Conservation (phyloP, 352 stramenopile genomes). For the Phytopythium litorale region DNA sequence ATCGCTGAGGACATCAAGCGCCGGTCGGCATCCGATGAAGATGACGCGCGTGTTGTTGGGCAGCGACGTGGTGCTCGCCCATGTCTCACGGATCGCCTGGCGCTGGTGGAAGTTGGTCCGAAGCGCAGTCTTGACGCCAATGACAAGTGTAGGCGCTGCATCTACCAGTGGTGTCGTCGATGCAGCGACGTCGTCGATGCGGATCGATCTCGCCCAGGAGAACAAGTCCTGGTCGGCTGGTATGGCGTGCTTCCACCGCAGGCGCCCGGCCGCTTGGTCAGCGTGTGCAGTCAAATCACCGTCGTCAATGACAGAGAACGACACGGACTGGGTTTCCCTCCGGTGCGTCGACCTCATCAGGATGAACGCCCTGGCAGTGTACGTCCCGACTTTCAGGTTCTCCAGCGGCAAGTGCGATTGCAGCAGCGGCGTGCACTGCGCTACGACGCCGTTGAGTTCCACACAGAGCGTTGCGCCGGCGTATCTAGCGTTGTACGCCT, state of each 20-base stretch:
- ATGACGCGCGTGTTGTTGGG: constrained; percentile 18
- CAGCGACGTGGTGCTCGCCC: constrained; percentile 17
- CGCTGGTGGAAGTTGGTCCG: constrained; percentile 23
- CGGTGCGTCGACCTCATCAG: background rate
- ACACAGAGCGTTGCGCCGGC: constrained; percentile 14
- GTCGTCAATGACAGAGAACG: background rate
- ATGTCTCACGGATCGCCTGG: constrained; percentile 41
- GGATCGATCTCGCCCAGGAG: constrained; percentile 10
- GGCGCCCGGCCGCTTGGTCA: background rate
- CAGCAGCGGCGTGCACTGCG: constrained; percentile 12
- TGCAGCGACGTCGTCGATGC: background rate
- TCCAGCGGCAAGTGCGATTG: constrained; percentile 6
- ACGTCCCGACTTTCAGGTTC: constrained; percentile 12
- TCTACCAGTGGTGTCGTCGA: background rate
- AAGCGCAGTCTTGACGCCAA: constrained; percentile 48
- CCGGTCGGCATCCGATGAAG: constrained; percentile 34
- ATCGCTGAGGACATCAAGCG: background rate
- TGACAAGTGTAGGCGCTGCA: constrained; percentile 17
- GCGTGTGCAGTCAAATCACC: background rate
- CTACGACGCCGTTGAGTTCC: constrained; percentile 21
- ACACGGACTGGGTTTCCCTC: background rate
- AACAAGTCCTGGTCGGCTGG: constrained; percentile 13
- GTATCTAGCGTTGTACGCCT: constrained; percentile 10
- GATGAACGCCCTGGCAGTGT: constrained; percentile 11
- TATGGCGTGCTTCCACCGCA: constrained; percentile 15